Percentiles rank a stretch among this genome's conserved stretches.
These are phyloP conservation scores for Sugiyamaella castrensis DNA, from an alignment of 1,139 yeast genomes.

Conservation along the genomic window DNA sequence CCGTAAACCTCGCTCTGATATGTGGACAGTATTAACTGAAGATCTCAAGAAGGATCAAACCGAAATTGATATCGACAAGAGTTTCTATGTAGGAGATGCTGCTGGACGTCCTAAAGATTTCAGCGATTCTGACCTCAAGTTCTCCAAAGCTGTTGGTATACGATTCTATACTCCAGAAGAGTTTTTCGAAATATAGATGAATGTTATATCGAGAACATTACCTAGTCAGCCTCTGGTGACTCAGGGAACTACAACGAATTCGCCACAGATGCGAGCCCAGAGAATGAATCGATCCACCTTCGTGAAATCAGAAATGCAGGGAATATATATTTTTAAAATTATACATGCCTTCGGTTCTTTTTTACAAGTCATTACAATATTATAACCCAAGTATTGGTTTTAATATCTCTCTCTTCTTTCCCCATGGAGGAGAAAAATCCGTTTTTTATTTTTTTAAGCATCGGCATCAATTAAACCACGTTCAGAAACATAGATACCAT, in stretches of 20 bases:
- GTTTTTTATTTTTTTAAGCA: conserved; percentile 38
- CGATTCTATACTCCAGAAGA: conserved; percentile 70
- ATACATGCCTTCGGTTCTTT: no score
- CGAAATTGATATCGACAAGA: conserved; percentile 42
- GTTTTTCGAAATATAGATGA: conserved; percentile 29
- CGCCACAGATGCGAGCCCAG: no score
- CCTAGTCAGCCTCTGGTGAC: no score
- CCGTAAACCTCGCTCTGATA: conserved; percentile 76
- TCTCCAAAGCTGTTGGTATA: conserved; percentile 59
- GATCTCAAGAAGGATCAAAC: conserved; percentile 33
- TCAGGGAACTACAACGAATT: no score
- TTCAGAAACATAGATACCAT: conserved; percentile 99
- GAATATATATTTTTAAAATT: no score
- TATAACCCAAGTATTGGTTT: no score
- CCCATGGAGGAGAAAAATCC: neutral
- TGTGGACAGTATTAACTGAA: conserved; percentile 55
- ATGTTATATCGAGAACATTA: neutral
- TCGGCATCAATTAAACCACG: conserved; percentile 82
- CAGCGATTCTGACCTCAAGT: conserved; percentile 69
- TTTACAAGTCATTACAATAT: no score
- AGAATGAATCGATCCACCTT: no score
- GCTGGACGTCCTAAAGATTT: conserved; percentile 79
- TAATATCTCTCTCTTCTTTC: neutral
- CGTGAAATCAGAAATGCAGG: no score
- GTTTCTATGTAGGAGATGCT: conserved; percentile 92